Conservation (phyloP, 2,329 filamentous ascomycete genomes). For the Beauveria pseudobassiana region DNA sequence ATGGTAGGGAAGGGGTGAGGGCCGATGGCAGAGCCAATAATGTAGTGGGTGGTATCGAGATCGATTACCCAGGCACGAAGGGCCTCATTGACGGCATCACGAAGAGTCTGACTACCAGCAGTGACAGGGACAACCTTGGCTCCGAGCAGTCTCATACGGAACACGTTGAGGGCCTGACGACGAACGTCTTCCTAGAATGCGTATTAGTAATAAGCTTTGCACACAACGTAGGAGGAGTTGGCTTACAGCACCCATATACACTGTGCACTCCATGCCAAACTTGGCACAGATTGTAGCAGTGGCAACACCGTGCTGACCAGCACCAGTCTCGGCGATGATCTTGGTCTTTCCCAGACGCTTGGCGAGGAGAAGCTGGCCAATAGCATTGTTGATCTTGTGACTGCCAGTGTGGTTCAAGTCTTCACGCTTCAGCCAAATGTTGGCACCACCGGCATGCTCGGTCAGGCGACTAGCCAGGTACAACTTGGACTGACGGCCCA, state of each 20-base stretch:
- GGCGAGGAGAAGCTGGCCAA: constrained; percentile 87
- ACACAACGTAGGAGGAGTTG: neutral
- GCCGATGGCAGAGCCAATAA: constrained; percentile 94
- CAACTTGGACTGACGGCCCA: constrained; percentile 87
- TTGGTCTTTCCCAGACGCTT: constrained; percentile 84
- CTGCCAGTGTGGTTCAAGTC: constrained; percentile 96
- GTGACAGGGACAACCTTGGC: constrained; percentile 90
- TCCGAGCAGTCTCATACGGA: constrained; percentile 94
- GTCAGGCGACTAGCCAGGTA: constrained; percentile 86
- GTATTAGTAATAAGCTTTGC: constrained; percentile 16
- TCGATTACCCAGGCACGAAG: constrained; percentile 89
- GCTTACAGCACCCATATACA: constrained; percentile 85
- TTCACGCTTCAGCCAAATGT: constrained; percentile 96
- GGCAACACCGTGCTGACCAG: constrained; percentile 94
- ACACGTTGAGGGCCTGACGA: constrained; percentile 93
- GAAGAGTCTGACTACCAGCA: constrained; percentile 74
- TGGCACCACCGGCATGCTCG: constrained; percentile 81
- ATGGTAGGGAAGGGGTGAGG: constrained; percentile 98
- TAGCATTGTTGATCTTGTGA: constrained; percentile 98
- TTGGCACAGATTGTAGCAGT: constrained; percentile 97
- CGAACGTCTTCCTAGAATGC: constrained; percentile 72
- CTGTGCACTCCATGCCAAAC: constrained; percentile 95
- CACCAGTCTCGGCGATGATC: constrained; percentile 96
- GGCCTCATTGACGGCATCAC: constrained; percentile 91
- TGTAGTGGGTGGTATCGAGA: constrained; percentile 93